Base-by-base conservation (phyloP, 768 basidiomycete genomes). In the Suillus luteus region DNA sequence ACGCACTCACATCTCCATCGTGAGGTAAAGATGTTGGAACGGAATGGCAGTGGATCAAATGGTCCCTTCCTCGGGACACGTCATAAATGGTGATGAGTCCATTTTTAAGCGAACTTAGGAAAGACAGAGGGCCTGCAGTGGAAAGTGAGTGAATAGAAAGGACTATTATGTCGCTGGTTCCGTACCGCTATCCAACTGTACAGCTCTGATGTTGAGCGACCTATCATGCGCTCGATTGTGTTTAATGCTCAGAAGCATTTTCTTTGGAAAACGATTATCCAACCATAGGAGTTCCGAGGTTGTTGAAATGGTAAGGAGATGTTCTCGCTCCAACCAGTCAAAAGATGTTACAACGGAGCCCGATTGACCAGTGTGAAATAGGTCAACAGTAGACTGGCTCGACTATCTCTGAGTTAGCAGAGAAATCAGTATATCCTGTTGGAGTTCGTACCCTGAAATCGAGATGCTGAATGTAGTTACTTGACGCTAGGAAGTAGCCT, bases 221-320 rank as follows among this genome's bases (percentile, higher is more conserved):
- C 85, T 81, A 70, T 93, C 91, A 55, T 76, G 81, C 43, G 81
- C 77, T 22, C 91, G 80, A 55, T 80, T 76, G 72, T 94, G 92
- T 61, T 81, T 84, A 67, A 83, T 83, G 4, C 82, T 84, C 10
- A 93, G 67, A 4, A 93, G 69, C 7, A 91, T 89, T 64, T 77
- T 84, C 27, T 71, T 71, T n/a, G 81, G 74, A 68, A 80, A 83
- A 38, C 91, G 83, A 35, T 80, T 76, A 69, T 94, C 92, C 35
- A 93, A 71, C 91, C 92, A 93, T 15, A 88, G 66, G 17, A 93
- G 68, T 52, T 88, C 81, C 1, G 76, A 78, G 1, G 90, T 93
- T 1, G 90, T 85, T 37, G 81, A 82, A 3, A 91, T 66, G 3
- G 83, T 81, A 37, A 87, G 69, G 44, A 87, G 72, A 52, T 82